Percentiles rank a stretch among this genome's conserved stretches.
Conservation (phyloP, 441 rosid genomes). For the Bocquillonia castaneifolia region DNA sequence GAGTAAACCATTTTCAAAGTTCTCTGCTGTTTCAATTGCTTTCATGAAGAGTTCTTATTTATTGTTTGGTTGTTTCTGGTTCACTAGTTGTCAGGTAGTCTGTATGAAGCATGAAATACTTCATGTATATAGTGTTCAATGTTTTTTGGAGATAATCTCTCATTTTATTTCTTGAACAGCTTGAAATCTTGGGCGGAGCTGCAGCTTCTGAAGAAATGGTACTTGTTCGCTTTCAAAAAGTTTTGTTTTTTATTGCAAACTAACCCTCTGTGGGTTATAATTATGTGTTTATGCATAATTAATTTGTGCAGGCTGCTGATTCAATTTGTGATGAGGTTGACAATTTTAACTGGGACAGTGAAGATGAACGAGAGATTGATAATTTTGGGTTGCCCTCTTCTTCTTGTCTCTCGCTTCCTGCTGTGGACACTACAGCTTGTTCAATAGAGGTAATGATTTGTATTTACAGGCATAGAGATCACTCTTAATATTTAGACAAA, state of each 20-base stretch:
- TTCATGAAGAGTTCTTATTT: background rate
- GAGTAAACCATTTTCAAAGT: background rate
- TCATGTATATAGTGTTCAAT: background rate
- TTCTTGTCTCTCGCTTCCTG: constrained; percentile 27
- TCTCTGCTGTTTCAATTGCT: background rate
- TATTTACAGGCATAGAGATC: background rate
- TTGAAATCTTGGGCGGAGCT: constrained; percentile 14
- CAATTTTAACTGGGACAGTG: constrained; percentile 52
- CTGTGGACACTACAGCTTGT: constrained; percentile 30
- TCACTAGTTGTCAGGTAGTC: background rate
- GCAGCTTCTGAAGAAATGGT: constrained; percentile 31
- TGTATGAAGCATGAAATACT: background rate
- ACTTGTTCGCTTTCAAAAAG: background rate
- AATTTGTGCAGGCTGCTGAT: constrained; percentile 35
- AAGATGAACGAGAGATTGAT: constrained; percentile 61
- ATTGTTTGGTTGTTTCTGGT: background rate
- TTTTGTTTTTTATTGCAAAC: background rate
- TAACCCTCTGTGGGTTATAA: background rate
- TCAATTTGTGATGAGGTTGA: constrained; percentile 34
- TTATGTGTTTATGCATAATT: constrained; percentile 1
- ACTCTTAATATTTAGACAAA: background rate
- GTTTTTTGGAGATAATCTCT: background rate
- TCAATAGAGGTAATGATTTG: constrained; percentile 30
- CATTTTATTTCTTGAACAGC: constrained; percentile 26
- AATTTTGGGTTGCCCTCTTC: constrained; percentile 29